These are phyloP conservation scores for Basidiobolus meristosporus DNA, from an alignment of 371 early-diverging fungal genomes.

Conservation along the genomic window DNA sequence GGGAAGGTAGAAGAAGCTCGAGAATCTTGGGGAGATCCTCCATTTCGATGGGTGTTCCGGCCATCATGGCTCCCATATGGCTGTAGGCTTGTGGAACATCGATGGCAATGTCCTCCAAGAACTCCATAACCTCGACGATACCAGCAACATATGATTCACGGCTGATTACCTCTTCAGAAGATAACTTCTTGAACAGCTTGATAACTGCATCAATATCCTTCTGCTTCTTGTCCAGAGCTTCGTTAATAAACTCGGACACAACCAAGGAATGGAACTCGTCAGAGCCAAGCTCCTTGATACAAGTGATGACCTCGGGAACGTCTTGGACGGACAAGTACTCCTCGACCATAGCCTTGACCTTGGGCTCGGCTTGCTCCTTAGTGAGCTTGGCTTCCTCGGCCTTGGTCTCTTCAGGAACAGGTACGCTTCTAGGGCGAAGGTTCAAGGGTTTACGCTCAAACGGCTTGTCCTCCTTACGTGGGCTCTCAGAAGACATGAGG, in stretches of 20 bases:
- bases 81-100: slow-evolving; percentile 64
- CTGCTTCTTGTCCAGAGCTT: slow-evolving; percentile 30
- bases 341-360: slow-evolving; percentile 36
- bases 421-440: neutral
- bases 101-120: slow-evolving; percentile 51
- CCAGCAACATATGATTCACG: slow-evolving; percentile 19
- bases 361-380: slow-evolving; percentile 29
- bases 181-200: slow-evolving; percentile 24
- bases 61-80: slow-evolving; percentile 39
- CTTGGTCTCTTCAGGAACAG: neutral
- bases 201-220: slow-evolving; percentile 28
- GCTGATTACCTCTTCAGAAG: slow-evolving; percentile 15
- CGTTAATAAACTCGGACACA: slow-evolving; percentile 21
- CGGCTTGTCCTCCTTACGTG: slow-evolving; percentile 1
- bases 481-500: slow-evolving; percentile 5
- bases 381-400: slow-evolving; percentile 17
- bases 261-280: slow-evolving; percentile 21
- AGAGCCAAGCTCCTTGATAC: slow-evolving; percentile 44
- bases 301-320: slow-evolving; percentile 26
- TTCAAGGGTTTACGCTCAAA: neutral
- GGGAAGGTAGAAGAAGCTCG: neutral
- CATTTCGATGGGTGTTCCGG: slow-evolving; percentile 21
- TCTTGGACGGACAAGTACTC: slow-evolving; percentile 27
- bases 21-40: slow-evolving; percentile 1
- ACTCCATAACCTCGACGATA: slow-evolving; percentile 33